phyloP scores from a whole-genome alignment of 2,329 filamentous ascomycete species.

The Ceratocystis cubensis region DNA sequence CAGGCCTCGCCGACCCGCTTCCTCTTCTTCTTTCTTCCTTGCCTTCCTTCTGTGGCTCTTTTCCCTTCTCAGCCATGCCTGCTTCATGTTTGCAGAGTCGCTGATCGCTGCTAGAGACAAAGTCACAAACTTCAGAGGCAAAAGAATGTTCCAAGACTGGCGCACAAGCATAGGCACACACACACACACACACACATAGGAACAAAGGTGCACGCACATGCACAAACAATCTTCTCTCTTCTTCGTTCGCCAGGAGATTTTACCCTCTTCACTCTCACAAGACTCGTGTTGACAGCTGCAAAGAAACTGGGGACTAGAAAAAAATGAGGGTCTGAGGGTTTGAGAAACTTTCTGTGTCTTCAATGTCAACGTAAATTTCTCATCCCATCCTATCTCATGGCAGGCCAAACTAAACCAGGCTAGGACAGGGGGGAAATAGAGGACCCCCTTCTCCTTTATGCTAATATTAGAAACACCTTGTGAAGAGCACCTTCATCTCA shows the following conservation, averaged over 20 bases:
- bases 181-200: not conserved
- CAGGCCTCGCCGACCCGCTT: not conserved
- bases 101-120: not conserved
- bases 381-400: not conserved
- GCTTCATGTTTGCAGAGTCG: not conserved
- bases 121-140: not conserved
- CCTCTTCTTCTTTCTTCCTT: not conserved
- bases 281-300: too few relatives aligned
- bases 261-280: not conserved
- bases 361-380: not conserved
- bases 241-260: not conserved
- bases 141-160: not conserved
- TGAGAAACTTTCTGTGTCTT: not conserved
- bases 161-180: not conserved
- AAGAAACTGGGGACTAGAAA: too few relatives aligned
- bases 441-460: not conserved
- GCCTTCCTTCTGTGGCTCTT: not conserved
- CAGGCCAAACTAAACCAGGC: not conserved
- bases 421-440: not conserved
- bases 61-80: not conserved
- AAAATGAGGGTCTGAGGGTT: not conserved
- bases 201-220: not conserved
- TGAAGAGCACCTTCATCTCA: too few relatives aligned
- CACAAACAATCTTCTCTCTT: not conserved
- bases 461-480: not conserved